These are phyloP conservation scores for Fonsecaea multimorphosa DNA, from an alignment of 2,329 filamentous ascomycete species.

Conservation along the genomic window DNA sequence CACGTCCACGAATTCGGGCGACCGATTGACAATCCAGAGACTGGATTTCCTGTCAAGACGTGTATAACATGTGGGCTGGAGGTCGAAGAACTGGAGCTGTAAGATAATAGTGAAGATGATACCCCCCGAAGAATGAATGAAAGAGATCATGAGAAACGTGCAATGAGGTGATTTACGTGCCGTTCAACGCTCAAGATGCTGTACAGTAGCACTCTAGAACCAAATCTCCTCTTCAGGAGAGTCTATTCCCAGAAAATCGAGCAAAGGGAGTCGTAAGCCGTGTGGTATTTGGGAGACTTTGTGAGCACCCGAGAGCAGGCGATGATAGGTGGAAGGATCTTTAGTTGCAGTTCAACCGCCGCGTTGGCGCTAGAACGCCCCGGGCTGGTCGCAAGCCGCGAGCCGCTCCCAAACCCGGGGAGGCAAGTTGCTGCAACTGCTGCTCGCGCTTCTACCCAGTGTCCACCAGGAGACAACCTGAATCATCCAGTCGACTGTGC, in stretches of 20 bases:
- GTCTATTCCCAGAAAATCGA: not conserved
- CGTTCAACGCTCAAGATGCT: not conserved
- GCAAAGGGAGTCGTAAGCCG: not conserved
- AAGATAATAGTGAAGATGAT: slow-evolving; percentile 19
- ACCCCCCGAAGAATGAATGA: not conserved
- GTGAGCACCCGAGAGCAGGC: not conserved
- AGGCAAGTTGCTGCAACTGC: slow-evolving; percentile 13
- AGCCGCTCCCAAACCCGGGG: slow-evolving; percentile 16
- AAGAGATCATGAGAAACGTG: not conserved
- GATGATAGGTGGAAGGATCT: not conserved
- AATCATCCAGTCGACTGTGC: slow-evolving; percentile 4
- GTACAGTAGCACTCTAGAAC: not conserved
- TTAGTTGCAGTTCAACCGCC: slow-evolving; percentile 20
- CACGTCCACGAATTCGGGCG: slow-evolving; percentile 89
- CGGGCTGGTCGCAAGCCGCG: not conserved
- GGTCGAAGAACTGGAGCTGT: slow-evolving; percentile 70
- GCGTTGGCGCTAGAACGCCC: slow-evolving; percentile 18
- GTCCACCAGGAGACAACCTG: slow-evolving; percentile 16
- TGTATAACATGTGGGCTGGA: slow-evolving; percentile 71
- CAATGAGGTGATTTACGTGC: not conserved
- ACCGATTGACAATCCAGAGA: slow-evolving; percentile 63
- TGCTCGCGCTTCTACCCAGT: slow-evolving; percentile 25
- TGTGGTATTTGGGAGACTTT: not conserved
- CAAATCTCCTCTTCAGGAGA: not conserved
- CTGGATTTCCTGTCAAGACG: slow-evolving; percentile 69